These are phyloP conservation scores for Trichoderma sp. DNA, from an alignment of 2,329 filamentous ascomycete species.

Conservation along the genomic window DNA sequence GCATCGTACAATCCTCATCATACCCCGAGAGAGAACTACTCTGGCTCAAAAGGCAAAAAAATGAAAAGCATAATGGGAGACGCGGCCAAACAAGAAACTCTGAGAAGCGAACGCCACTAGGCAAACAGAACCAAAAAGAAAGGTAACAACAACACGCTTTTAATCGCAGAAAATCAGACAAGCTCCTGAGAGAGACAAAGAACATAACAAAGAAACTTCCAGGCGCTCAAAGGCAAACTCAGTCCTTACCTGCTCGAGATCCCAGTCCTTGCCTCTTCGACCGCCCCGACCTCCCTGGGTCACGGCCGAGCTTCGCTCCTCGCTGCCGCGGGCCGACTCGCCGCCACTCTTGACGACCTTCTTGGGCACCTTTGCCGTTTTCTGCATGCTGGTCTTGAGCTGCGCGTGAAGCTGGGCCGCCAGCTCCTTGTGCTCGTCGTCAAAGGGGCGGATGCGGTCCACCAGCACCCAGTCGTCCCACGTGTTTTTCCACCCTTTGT, in stretches of 20 bases:
- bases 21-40: conserved; percentile 19
- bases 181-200: not conserved
- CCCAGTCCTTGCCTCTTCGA: conserved; percentile 76
- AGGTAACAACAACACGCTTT: not conserved
- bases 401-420: conserved; percentile 74
- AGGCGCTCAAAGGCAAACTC: not conserved
- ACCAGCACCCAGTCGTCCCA: conserved; percentile 99
- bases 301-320: conserved; percentile 70
- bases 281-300: conserved; percentile 68
- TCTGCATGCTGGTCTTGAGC: conserved; percentile 62
- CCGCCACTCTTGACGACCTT: conserved; percentile 47
- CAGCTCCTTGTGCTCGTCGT: conserved; percentile 91
- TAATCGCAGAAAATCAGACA: not conserved
- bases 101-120: not conserved
- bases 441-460: conserved; percentile 92
- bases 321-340: conserved; percentile 69
- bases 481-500: conserved; percentile 99
- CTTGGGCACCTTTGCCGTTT: conserved; percentile 58
- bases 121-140: not conserved
- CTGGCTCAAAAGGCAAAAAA: not conserved
- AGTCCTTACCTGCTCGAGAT: conserved; percentile 74
- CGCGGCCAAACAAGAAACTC: not conserved
- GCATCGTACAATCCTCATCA: not conserved
- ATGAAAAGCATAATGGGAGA: not conserved
- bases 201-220: not conserved